Percentiles rank a stretch among this genome's conserved stretches.
Evolutionary conservation across 352 stramenopile species (phyloP).

Genomic region (Globisporangium heterothallicum): DNA sequence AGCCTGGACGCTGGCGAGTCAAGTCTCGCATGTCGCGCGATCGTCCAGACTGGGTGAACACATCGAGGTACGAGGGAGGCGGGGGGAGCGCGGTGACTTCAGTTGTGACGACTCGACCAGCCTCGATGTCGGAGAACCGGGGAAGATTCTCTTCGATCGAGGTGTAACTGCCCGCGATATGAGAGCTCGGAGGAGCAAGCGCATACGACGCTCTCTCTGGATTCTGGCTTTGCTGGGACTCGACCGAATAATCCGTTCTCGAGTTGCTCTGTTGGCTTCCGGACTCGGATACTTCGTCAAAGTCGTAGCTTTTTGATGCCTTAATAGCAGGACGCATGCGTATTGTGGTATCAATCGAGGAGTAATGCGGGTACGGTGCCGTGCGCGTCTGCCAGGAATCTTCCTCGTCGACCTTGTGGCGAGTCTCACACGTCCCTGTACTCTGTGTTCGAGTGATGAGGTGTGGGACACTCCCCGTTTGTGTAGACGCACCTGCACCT

Average conservation of each 20-base stretch:
- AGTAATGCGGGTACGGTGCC: conserved; percentile 4
- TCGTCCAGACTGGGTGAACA: conserved; percentile 30
- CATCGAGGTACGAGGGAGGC: conserved; percentile 31
- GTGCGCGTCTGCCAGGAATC: conserved; percentile 16
- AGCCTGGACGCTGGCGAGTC: conserved; percentile 5
- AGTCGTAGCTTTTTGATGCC: conserved; percentile 18
- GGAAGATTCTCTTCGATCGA: conserved; percentile 15
- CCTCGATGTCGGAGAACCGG: conserved; percentile 39
- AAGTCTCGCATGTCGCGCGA: conserved; percentile 7
- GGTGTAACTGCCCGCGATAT: no score
- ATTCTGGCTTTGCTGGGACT: neutral
- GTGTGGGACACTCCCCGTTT: conserved; percentile 13
- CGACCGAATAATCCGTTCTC: neutral
- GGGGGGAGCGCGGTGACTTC: conserved; percentile 24
- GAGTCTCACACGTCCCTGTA: conserved; percentile 7
- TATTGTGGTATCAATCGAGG: conserved; percentile 6
- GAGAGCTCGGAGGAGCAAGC: no score
- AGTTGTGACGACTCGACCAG: conserved; percentile 20
- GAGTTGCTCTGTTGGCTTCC: conserved; percentile 14
- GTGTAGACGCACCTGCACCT: conserved; percentile 18
- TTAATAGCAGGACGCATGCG: conserved; percentile 14
- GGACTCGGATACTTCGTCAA: conserved; percentile 12
- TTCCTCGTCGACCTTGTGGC: neutral
- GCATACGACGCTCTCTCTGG: neutral
- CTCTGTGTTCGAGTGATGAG: conserved; percentile 24